Conservation (phyloP, 1,284 basidiomycete genomes). For the Testicularia cyperi region DNA sequence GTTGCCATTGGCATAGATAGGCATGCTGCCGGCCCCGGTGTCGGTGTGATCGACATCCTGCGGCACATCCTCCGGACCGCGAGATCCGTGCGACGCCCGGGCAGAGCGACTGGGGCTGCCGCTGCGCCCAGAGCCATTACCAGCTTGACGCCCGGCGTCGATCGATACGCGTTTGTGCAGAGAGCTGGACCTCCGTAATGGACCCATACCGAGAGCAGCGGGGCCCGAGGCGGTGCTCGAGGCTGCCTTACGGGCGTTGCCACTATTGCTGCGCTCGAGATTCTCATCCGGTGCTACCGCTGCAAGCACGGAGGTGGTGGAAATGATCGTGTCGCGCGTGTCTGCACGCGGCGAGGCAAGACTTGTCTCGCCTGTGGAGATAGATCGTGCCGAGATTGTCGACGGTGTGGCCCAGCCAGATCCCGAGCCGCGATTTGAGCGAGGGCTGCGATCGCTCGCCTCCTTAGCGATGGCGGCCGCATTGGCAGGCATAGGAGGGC, state of each 20-base stretch:
- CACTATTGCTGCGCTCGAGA: too few species aligned
- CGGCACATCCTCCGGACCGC: neutral
- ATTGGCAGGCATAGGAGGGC: neutral
- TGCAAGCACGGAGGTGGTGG: neutral
- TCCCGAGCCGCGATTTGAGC: constrained; percentile 7
- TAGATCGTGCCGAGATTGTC: constrained; percentile 14
- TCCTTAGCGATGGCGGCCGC: neutral
- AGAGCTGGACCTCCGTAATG: neutral
- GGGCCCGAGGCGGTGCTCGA: too few species aligned
- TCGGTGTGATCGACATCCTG: too few species aligned
- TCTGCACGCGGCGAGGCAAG: constrained; percentile 8
- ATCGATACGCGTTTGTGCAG: neutral
- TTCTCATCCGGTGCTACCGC: too few species aligned
- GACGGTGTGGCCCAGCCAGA: constrained; percentile 24
- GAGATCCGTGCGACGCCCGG: neutral
- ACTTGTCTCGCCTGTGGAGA: constrained; percentile 26
- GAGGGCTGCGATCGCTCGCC: constrained; percentile 1
- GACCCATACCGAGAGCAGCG: too few species aligned
- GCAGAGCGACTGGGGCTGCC: neutral
- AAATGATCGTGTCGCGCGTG: neutral
- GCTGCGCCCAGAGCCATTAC: too few species aligned
- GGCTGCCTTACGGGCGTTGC: too few species aligned
- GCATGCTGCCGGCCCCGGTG: neutral
- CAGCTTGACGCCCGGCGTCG: neutral
- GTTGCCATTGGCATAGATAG: constrained; percentile 25